Evolutionary conservation across 768 basidiomycete species (phyloP).

Genomic region (Psilocybe sp.): DNA sequence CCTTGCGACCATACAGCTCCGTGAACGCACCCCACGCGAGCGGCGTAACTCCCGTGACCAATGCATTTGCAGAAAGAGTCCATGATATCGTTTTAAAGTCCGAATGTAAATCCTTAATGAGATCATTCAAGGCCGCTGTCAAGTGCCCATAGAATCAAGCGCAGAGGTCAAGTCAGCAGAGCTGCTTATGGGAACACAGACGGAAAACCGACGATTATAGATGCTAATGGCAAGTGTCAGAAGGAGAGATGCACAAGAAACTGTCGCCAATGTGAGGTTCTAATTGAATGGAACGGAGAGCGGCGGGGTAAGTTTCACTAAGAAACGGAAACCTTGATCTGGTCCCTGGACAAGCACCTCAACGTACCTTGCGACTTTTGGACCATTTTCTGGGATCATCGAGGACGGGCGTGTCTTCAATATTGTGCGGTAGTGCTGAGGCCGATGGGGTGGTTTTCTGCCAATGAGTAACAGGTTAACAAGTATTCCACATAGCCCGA

Average conservation of each 20-base stretch:
- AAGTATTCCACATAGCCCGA: no score
- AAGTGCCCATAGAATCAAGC: neutral
- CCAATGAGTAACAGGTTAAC: no score
- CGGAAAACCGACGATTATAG: constrained; percentile 8
- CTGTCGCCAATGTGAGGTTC: constrained; percentile 9
- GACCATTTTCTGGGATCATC: constrained; percentile 9
- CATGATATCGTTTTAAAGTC: constrained; percentile 7
- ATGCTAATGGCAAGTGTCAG: constrained; percentile 8
- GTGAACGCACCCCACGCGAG: constrained; percentile 6
- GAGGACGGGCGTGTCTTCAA: constrained; percentile 4
- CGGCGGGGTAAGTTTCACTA: neutral
- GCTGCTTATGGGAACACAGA: neutral
- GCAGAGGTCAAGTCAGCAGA: neutral
- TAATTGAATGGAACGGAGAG: neutral
- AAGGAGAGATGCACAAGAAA: constrained; percentile 7
- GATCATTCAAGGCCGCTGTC: constrained; percentile 6
- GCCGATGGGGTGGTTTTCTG: no score
- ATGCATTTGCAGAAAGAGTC: constrained; percentile 7
- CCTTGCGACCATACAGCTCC: constrained; percentile 7
- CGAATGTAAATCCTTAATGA: constrained; percentile 6
- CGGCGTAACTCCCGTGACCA: constrained; percentile 4
- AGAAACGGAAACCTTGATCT: neutral
- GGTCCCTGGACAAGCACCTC: neutral
- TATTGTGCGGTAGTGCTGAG: neutral
- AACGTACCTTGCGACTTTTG: constrained; percentile 2